Conservation (phyloP, 768 basidiomycete genomes). For the Boletus subparvulus region DNA sequence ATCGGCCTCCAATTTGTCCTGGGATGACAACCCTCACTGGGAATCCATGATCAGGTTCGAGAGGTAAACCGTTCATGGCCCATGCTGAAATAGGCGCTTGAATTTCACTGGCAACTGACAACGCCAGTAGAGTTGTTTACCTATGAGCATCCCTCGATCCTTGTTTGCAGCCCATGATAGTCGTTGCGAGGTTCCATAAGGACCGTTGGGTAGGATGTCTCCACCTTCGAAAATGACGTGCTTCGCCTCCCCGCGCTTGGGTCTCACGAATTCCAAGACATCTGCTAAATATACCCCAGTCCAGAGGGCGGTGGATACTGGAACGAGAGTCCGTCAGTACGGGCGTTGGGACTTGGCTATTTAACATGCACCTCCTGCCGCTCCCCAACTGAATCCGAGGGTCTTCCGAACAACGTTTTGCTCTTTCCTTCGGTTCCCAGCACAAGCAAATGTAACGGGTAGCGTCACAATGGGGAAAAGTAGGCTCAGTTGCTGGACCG, state of each 20-base stretch:
- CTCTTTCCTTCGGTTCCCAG: constrained; percentile 65
- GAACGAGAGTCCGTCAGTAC: constrained; percentile 1
- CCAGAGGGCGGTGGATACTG: constrained; percentile 53
- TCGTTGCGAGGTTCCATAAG: constrained; percentile 54
- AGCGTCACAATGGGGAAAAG: constrained; percentile 54
- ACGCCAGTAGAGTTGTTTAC: constrained; percentile 10
- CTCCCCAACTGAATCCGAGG: constrained; percentile 57
- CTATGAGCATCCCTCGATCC: constrained; percentile 52
- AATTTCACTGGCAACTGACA: background rate
- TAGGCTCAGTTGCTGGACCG: constrained; percentile 43
- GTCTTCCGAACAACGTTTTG: constrained; percentile 60
- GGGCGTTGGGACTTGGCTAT: background rate
- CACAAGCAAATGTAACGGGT: constrained; percentile 62
- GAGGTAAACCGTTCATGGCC: constrained; percentile 60
- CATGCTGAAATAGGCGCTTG: constrained; percentile 30
- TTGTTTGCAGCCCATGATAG: constrained; percentile 46
- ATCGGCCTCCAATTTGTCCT: constrained; percentile 60
- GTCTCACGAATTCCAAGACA: constrained; percentile 46
- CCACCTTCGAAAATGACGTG: constrained; percentile 61
- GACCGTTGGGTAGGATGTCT: constrained; percentile 57
- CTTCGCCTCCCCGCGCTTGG: constrained; percentile 36
- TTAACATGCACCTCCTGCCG: constrained; percentile 36
- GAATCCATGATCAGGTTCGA: constrained; percentile 65
- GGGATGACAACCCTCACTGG: constrained; percentile 65
- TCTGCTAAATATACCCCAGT: constrained; percentile 60